Evolutionary conservation across 2,329 filamentous ascomycete genomes (phyloP).

Genomic region (Xylaria digitata): DNA sequence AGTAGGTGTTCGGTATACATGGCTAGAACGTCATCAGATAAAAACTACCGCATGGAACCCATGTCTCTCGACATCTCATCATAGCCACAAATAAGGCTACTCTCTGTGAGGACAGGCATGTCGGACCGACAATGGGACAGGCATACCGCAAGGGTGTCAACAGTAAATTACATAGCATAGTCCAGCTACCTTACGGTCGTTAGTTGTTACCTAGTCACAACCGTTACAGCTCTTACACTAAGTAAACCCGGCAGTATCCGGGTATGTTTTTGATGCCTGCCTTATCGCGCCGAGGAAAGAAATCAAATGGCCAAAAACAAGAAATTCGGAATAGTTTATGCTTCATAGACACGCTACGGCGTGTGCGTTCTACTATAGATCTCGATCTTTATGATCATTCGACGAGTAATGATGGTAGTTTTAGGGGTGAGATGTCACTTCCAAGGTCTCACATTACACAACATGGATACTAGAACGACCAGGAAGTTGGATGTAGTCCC

Average conservation of each 20-base stretch:
- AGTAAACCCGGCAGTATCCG: background rate
- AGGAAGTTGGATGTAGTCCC: constrained; percentile 28
- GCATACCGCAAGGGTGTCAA: constrained; percentile 8
- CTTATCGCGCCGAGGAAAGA: background rate
- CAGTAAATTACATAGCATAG: constrained; percentile 2
- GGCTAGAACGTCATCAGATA: constrained; percentile 46
- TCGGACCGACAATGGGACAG: constrained; percentile 33
- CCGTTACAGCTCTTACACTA: background rate
- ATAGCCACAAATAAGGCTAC: constrained; percentile 47
- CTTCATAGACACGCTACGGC: constrained; percentile 19
- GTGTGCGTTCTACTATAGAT: constrained; percentile 12
- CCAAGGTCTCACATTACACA: constrained; percentile 23
- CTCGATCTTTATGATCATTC: constrained; percentile 33
- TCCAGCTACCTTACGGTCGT: background rate
- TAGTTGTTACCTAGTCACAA: constrained; percentile 32
- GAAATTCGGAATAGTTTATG: constrained; percentile 12
- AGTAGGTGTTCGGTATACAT: constrained; percentile 21
- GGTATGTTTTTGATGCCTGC: background rate
- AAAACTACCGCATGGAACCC: constrained; percentile 39
- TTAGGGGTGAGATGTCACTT: constrained; percentile 4
- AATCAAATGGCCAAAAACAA: constrained; percentile 20
- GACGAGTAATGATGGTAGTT: constrained; percentile 17
- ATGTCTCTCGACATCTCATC: constrained; percentile 29
- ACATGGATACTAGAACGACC: constrained; percentile 9
- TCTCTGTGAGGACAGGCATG: constrained; percentile 22